Evolutionary conservation across 192 early-diverging fungal species (phyloP).

Genomic region (Dissophora ornata): DNA sequence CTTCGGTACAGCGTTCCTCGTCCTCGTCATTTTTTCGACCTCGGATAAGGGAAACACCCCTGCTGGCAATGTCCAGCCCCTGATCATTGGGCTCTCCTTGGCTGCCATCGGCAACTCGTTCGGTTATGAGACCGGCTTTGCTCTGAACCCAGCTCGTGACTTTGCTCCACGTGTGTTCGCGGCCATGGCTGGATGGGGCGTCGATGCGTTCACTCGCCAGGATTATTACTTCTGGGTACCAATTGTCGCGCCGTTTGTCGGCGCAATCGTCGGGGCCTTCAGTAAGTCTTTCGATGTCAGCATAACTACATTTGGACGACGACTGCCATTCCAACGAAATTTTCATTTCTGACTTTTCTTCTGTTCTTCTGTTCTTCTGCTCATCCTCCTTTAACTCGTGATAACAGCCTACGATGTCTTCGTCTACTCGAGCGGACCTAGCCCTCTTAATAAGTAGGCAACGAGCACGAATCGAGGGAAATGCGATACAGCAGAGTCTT

Average conservation of each 20-base stretch:
- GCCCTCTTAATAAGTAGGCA: not conserved
- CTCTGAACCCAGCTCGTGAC: slow-evolving; percentile 82
- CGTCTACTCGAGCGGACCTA: slow-evolving; percentile 48
- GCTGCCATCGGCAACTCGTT: slow-evolving; percentile 66
- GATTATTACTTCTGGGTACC: slow-evolving; percentile 78
- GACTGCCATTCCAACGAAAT: no score
- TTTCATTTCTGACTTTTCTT: slow-evolving; percentile 59
- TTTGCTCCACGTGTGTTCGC: slow-evolving; percentile 77
- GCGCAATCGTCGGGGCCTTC: slow-evolving; percentile 67
- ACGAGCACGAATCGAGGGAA: not conserved
- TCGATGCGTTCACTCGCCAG: slow-evolving; percentile 66
- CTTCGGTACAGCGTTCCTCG: slow-evolving; percentile 69
- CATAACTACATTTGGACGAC: no score
- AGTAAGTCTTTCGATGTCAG: no score
- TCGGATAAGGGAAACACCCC: slow-evolving; percentile 65
- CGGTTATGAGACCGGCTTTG: slow-evolving; percentile 71
- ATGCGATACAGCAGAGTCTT: no score
- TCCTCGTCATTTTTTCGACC: slow-evolving; percentile 70
- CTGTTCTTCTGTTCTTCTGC: no score
- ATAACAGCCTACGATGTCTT: slow-evolving; percentile 67
- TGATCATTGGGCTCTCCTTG: slow-evolving; percentile 67
- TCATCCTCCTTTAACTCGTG: not conserved
- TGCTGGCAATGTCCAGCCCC: slow-evolving; percentile 59
- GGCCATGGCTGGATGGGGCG: slow-evolving; percentile 69
- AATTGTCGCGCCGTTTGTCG: slow-evolving; percentile 69